A percentile compares a stretch with the other conserved stretches of the same genome.
Evolutionary conservation across 805 yeast genomes (phyloP).

Genomic region (Clavispora asparagi): DNA sequence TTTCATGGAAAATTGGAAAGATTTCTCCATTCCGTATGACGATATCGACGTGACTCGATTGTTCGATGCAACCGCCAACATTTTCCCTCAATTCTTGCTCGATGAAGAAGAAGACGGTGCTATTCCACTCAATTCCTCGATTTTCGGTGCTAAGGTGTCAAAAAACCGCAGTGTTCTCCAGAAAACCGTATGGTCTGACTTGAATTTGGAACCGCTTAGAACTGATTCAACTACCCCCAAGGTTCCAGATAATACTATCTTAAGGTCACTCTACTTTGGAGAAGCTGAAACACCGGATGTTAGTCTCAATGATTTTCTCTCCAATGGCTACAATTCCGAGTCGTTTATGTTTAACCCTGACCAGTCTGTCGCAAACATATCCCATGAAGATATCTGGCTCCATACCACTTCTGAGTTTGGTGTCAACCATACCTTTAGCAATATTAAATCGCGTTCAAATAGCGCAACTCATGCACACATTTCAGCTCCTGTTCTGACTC

Average conservation of each 20-base stretch:
- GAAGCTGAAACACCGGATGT: constrained; percentile 14
- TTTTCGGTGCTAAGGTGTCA: constrained; percentile 35
- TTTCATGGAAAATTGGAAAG: constrained; percentile 38
- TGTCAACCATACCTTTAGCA: constrained; percentile 22
- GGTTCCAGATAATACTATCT: constrained; percentile 26
- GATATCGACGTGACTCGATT: constrained; percentile 37
- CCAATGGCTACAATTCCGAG: constrained; percentile 25
- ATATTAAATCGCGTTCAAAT: constrained; percentile 13
- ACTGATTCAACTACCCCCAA: constrained; percentile 7
- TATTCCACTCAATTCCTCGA: constrained; percentile 29
- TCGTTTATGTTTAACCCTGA: constrained; percentile 20
- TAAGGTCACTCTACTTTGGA: constrained; percentile 21
- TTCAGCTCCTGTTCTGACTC: constrained; percentile 27
- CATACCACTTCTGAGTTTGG: constrained; percentile 27
- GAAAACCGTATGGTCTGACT: constrained; percentile 34
- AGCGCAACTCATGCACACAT: constrained; percentile 6
- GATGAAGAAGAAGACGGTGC: constrained; percentile 39
- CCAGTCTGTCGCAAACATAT: constrained; percentile 18
- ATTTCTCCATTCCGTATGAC: constrained; percentile 36
- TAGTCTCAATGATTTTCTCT: constrained; percentile 27
- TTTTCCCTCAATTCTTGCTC: constrained; percentile 32
- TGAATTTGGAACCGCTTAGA: constrained; percentile 25
- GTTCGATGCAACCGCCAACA: constrained; percentile 29
- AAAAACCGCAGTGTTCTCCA: constrained; percentile 27
- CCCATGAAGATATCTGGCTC: constrained; percentile 29